Conservation (phyloP, 2,329 filamentous ascomycete species). For the Colletotrichum abscissum region DNA sequence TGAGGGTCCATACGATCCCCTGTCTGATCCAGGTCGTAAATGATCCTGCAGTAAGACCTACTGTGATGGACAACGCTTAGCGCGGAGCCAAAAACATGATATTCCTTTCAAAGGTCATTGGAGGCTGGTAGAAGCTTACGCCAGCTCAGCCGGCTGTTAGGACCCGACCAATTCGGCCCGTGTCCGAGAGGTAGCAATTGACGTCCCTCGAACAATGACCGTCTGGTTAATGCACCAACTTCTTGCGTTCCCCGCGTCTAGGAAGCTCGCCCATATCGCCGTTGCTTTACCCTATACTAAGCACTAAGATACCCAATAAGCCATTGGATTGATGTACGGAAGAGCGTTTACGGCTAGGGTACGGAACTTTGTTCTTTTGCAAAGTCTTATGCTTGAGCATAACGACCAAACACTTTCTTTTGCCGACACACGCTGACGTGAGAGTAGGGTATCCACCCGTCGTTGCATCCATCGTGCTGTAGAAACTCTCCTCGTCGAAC, state of each 20-base stretch:
- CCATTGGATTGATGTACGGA: not conserved
- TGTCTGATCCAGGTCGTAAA: not conserved
- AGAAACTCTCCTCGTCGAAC: not conserved
- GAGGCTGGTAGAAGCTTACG: not conserved
- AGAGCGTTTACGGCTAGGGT: not conserved
- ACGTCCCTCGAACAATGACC: not conserved
- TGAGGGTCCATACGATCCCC: slow-evolving; percentile 49
- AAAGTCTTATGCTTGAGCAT: not conserved
- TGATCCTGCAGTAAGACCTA: slow-evolving; percentile 18
- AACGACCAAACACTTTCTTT: not conserved
- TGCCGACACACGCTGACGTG: slow-evolving; percentile 20
- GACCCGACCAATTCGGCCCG: not conserved
- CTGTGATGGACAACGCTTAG: slow-evolving; percentile 1
- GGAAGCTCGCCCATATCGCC: not conserved
- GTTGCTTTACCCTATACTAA: not conserved
- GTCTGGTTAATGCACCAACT: not conserved
- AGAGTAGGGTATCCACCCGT: slow-evolving; percentile 2
- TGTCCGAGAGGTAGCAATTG: not conserved
- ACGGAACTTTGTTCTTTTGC: not conserved
- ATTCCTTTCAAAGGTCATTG: slow-evolving; percentile 1
- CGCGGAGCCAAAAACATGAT: not conserved
- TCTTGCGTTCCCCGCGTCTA: not conserved
- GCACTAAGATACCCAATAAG: not conserved
- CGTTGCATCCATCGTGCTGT: slow-evolving; percentile 1
- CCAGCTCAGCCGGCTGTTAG: not conserved